Base-by-base conservation (phyloP, 2,329 filamentous ascomycete genomes). In the Aspergillus quadrilineatus region DNA sequence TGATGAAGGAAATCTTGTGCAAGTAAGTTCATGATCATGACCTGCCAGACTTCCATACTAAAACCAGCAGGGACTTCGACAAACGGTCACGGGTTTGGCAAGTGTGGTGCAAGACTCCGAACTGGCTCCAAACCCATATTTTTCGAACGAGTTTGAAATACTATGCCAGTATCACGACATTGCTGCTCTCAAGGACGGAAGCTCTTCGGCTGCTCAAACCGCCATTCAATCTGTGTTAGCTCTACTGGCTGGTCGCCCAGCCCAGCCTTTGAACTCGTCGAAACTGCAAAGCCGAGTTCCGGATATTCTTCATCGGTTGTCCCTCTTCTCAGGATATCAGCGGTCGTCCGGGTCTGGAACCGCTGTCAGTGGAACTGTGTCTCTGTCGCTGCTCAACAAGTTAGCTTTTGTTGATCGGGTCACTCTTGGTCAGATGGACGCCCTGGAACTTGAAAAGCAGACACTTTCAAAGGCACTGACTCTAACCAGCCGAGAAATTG, bases 371-470 rank as follows among this genome's bases (percentile, higher is more conserved):
- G 78, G 78, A 32, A 74, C 71, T 4, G 63, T 85, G 15, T 79
- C 82, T 6, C 65, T 77, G 22, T 79, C 80, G 0, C 66, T 90
- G 3, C 75, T 89, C 63, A 74, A 77, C 12, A 85, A 81, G 62
- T 71, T 88, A 46, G 75, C 80, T 50, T 73, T 70, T 1, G 70
- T 86, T 15, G 73, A 75, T 10, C 75, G 79, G 26, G 83, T 86
- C 0, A 82, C 77, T 45, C 74, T 91, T 39, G 80, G 80, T 45
- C 83, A 85, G 42, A 74, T 91, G 47, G 79, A 82, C 44, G 77
- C 88, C 15, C 76, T 91, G 0, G 85, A 89, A 69, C 76, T 79
- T 1, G 88, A 91, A 66, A 73, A 89, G 49, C 84, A 85, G 7
- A 75, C 82, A 3, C 75, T 89, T 57, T 84, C 83, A 8, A 78